Evolutionary conservation across 192 early-diverging fungal species (phyloP).

Genomic region (Gonapodya sp.): DNA sequence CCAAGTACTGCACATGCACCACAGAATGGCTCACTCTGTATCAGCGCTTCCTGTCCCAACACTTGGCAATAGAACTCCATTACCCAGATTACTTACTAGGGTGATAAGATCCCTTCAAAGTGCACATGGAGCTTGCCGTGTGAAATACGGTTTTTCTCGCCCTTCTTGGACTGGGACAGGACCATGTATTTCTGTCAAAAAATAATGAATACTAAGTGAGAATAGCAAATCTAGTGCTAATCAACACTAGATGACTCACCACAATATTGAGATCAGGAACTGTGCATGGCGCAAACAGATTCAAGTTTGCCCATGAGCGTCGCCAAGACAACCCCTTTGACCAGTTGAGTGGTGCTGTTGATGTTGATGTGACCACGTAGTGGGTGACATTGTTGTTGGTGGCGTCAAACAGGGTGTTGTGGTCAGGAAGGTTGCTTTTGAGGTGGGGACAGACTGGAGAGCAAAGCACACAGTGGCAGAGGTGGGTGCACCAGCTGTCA

Average conservation of each 20-base stretch:
- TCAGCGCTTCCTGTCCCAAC: not conserved
- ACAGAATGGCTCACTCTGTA: not conserved
- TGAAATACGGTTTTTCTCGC: not conserved
- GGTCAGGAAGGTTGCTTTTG: not conserved
- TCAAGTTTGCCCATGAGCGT: not conserved
- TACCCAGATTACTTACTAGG: not conserved
- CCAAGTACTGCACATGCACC: not conserved
- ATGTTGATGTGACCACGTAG: not conserved
- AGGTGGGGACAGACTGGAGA: not conserved
- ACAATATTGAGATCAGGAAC: not conserved
- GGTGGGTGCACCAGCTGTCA: not conserved
- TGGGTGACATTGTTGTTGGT: not conserved
- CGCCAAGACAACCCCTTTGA: not conserved
- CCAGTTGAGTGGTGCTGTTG: not conserved
- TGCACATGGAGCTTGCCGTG: not conserved
- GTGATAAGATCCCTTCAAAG: not conserved
- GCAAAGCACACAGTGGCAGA: not conserved
- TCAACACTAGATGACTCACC: not conserved
- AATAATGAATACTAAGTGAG: not conserved
- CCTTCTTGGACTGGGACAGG: not conserved
- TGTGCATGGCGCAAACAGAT: constrained; percentile 1
- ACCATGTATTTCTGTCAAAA: not conserved
- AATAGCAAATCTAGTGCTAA: not conserved
- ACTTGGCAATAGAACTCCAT: not conserved
- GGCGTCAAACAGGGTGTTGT: not conserved